Evolutionary conservation across 1,284 basidiomycete genomes (phyloP), one percentile per base, ranked within the genome.

Genomic region (Megacollybia platyphylla): DNA sequence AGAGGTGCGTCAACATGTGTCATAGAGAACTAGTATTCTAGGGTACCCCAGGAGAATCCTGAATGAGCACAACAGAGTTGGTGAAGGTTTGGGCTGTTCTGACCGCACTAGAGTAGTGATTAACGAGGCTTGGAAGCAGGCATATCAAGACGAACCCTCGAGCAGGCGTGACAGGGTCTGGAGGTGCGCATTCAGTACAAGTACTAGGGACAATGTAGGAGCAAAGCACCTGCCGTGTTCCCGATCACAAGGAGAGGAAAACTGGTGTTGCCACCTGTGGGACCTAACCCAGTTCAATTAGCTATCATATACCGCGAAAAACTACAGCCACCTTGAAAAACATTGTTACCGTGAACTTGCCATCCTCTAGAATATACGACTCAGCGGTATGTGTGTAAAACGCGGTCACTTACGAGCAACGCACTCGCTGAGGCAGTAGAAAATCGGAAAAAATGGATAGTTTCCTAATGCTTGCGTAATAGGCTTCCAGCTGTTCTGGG

Each of bases 211-310:
- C 18, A 18, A 24, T 37, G 31, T 11, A 38, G 20, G 20, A 34
- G 31, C 11, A 37, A 39, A 7, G 7, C 36, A 47, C 48, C 48
- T 7, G 41, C 44, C 30, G 46, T 43, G 36, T 49, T 49, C 4
- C 48, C 48, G 32, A 49, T 44, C 10, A 48, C n/a, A 20, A 48
- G 29, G 13, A 49, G 20, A 5, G 46, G 48, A 20, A 36, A 43
- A 37, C 44, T 48, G 7, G 48, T 49, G 31, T 48, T 48, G 9
- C 37, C 48, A 5, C n/a, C 18, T 18, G 46, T 39, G 2, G 48
- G 48, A 4, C 44, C 44, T 45, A 32, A 29, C 29, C 13, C n/a
- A 27, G 11, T 11, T 27, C 5, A n/a, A 15, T 31, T 28, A 30
- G n/a, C 4, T 15, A 7, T 2, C 17, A 32, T 7, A 49, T 20